Base-by-base conservation (phyloP, 2,329 filamentous ascomycete species). In the Aspergillus candidus region DNA sequence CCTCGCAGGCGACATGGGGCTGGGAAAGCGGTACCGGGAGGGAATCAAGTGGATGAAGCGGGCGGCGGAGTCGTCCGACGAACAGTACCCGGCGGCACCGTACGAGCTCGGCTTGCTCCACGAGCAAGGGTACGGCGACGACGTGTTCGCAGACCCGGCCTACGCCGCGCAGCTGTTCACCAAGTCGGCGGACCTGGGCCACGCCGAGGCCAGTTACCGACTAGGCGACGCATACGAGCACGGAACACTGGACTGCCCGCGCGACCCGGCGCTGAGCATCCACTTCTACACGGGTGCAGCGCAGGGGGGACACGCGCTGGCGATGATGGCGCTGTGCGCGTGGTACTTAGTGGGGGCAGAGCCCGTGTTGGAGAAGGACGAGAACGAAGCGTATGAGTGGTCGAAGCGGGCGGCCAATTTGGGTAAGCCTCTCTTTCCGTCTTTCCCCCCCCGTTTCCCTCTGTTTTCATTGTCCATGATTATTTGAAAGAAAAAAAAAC, bases 171-270 rank as follows among this genome's bases (percentile, higher is more conserved):
- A 97, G 64, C 74, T 98, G 1, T 94, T 95, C 59, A 97, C 93
- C 1, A 88, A 94, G 61, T 87, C 93, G 8, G 93, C 93, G 1
- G 93, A 97, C 59, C 71, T 98, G 38, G 90, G 90, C 6, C 88
- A 98, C 59, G 72, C 85, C 2, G 85, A 95, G 54, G 90, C 93
- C 27, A 88, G 84, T 58, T 89, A 83, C 66, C 80, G 88, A 41
- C 81, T 98, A 70, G 93, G 93, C n/a, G 88, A 96, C 63, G 90
- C 91, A 0, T 98, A 98, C 62, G 93, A 98, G 69, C 88, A 95
- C 60, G 93, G 93, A 11, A 80, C 83, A 51, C 75, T 97, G 44
- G 82, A 79, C 53, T 98, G 93, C 60, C 93, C 93, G 1, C 82
- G 83, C 41, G 93, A 98, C 63, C 88, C 93, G 2, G 88, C 90